Evolutionary conservation across 768 basidiomycete species (phyloP).

Genomic region (Hericium coralloides): DNA sequence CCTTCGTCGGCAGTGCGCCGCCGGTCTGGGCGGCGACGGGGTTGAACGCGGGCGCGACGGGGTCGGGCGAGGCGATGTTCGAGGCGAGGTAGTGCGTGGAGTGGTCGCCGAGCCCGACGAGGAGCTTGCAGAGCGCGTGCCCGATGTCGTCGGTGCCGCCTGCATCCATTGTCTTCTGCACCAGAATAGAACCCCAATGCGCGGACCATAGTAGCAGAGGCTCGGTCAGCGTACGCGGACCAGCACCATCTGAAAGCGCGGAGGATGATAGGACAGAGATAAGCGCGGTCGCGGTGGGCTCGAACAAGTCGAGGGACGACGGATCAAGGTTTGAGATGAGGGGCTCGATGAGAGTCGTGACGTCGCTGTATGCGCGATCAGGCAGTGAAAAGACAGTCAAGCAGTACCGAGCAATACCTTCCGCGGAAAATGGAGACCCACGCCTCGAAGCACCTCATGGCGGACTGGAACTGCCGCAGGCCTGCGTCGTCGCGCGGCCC

Average conservation of each 20-base stretch:
- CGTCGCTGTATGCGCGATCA: constrained; percentile 35
- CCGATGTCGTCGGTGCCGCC: constrained; percentile 48
- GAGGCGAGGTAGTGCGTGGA: constrained; percentile 70
- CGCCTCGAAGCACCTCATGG: constrained; percentile 71
- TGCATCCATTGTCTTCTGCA: constrained; percentile 12
- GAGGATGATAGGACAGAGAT: constrained; percentile 65
- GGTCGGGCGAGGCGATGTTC: constrained; percentile 44
- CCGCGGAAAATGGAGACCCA: constrained; percentile 70
- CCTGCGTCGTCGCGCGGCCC: constrained; percentile 24
- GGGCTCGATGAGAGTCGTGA: constrained; percentile 59
- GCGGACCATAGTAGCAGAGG: constrained; percentile 80
- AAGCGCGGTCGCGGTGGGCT: constrained; percentile 45
- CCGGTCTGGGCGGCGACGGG: constrained; percentile 11
- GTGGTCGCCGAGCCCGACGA: constrained; percentile 80
- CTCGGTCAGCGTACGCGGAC: constrained; percentile 66
- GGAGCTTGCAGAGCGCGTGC: constrained; percentile 70
- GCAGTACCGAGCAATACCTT: constrained; percentile 36
- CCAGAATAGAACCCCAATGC: constrained; percentile 40
- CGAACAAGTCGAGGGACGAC: constrained; percentile 13
- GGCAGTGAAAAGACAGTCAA: background rate
- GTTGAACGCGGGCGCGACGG: constrained; percentile 19
- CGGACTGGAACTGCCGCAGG: constrained; percentile 49
- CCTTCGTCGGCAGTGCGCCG: constrained; percentile 13
- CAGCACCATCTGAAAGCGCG: constrained; percentile 59
- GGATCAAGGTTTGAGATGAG: constrained; percentile 42